Percentiles rank a stretch among this genome's conserved stretches.
Evolutionary conservation across 2,329 filamentous ascomycete species (phyloP).

Genomic region (Capronia coronata): DNA sequence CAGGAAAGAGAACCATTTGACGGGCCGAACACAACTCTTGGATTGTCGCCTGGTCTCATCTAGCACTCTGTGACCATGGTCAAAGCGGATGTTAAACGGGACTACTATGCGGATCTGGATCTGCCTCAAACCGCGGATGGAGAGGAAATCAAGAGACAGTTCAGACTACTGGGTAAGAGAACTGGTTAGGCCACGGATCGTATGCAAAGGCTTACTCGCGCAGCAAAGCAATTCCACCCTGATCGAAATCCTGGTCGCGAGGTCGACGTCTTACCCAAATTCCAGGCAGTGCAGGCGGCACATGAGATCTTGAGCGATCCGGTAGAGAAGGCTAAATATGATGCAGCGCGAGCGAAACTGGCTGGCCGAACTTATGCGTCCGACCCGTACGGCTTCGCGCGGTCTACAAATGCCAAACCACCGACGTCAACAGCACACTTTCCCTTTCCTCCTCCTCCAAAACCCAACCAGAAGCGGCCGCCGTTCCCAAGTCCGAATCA

Average conservation of each 20-base stretch:
- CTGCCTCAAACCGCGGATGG: slow-evolving; percentile 60
- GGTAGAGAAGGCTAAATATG: slow-evolving; percentile 54
- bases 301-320: slow-evolving; percentile 67
- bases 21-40: slow-evolving; percentile 13
- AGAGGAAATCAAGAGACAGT: slow-evolving; percentile 78
- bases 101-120: slow-evolving; percentile 83
- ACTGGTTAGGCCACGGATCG: slow-evolving; percentile 4
- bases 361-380: slow-evolving; percentile 12
- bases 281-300: slow-evolving; percentile 79
- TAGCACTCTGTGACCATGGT: slow-evolving; percentile 49
- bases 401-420: slow-evolving; percentile 14
- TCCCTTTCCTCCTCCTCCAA: slow-evolving; percentile 23
- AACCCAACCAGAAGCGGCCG: slow-evolving; percentile 10
- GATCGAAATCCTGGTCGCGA: slow-evolving; percentile 83
- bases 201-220: slow-evolving; percentile 18
- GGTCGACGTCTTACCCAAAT: slow-evolving; percentile 70
- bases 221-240: slow-evolving; percentile 78
- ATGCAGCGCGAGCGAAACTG: slow-evolving; percentile 47
- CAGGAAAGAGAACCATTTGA: slow-evolving; percentile 19
- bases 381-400: slow-evolving; percentile 20
- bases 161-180: slow-evolving; percentile 66
- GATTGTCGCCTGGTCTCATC: neutral
- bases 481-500: slow-evolving; percentile 13
- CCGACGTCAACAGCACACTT: slow-evolving; percentile 15
- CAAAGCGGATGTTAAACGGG: slow-evolving; percentile 60